phyloP scores from a whole-genome alignment of 2,329 filamentous ascomycete species.

The Clarireedia paspali region DNA sequence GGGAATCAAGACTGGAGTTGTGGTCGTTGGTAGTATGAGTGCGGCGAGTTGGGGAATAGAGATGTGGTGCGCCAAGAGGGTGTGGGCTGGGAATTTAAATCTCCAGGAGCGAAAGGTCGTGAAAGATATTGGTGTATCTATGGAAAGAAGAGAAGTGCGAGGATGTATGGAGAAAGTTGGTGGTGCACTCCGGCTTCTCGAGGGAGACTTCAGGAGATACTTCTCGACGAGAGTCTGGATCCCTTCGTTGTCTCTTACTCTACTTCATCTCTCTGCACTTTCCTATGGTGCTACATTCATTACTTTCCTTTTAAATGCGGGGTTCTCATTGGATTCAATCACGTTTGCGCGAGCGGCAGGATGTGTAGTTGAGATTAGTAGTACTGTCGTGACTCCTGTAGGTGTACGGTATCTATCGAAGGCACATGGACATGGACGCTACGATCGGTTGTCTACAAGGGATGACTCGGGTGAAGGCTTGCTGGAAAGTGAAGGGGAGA shows the following conservation, averaged over 20 bases:
- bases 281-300: conserved; percentile 48
- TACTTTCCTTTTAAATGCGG: conserved; percentile 44
- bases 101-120: conserved; percentile 26
- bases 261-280: conserved; percentile 48
- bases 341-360: conserved; percentile 39
- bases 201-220: conserved; percentile 31
- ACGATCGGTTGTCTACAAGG: conserved; percentile 6
- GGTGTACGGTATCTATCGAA: conserved; percentile 35
- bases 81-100: conserved; percentile 32
- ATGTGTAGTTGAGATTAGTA: conserved; percentile 44
- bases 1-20: conserved; percentile 36
- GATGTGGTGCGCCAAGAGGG: conserved; percentile 32
- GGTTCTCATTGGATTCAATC: conserved; percentile 40
- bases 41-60: conserved; percentile 34
- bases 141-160: not conserved
- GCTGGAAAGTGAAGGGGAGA: not conserved
- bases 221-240: conserved; percentile 33
- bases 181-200: conserved; percentile 18
- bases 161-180: not conserved
- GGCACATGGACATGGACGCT: conserved; percentile 25
- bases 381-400: conserved; percentile 43
- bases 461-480: not conserved
- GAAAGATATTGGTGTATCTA: not conserved
- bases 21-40: conserved; percentile 39
- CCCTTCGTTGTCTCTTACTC: conserved; percentile 41